Conservation (phyloP, 2,329 filamentous ascomycete species). For the Fusarium guadeloupense region DNA sequence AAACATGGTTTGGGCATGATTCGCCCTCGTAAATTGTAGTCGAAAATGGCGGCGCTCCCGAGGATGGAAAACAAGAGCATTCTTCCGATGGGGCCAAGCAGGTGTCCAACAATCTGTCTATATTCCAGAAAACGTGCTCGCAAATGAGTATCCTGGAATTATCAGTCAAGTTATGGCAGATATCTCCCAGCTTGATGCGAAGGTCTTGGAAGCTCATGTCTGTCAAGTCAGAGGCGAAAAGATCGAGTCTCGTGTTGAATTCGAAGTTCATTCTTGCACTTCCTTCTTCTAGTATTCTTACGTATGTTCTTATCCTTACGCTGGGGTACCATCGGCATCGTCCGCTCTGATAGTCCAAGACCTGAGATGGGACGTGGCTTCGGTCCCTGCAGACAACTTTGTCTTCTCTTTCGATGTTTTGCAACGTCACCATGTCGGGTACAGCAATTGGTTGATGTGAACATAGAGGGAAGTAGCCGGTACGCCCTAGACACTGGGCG, state of each 20-base stretch:
- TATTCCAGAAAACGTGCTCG: background rate
- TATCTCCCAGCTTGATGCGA: background rate
- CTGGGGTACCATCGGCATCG: too few relatives aligned
- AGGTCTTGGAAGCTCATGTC: background rate
- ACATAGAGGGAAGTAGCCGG: background rate
- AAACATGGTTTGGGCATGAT: background rate
- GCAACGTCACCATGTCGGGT: background rate
- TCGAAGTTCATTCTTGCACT: background rate
- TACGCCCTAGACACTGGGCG: slow-evolving; percentile 1
- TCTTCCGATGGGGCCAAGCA: background rate
- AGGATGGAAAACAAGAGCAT: background rate
- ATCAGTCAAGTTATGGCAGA: background rate
- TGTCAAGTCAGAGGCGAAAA: too few relatives aligned
- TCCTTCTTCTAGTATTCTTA: too few relatives aligned
- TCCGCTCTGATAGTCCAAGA: too few relatives aligned
- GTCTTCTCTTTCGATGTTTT: background rate
- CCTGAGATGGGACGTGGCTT: background rate
- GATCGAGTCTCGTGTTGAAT: too few relatives aligned
- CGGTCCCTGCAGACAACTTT: background rate
- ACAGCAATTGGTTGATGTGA: background rate
- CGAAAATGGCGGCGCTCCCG: background rate
- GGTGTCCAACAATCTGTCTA: background rate
- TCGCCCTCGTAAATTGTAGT: too few relatives aligned
- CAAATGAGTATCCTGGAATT: background rate
- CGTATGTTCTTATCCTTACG: too few relatives aligned